Conservation (phyloP, 78 protist genomes). For the Polysphondylium violaceum region DNA sequence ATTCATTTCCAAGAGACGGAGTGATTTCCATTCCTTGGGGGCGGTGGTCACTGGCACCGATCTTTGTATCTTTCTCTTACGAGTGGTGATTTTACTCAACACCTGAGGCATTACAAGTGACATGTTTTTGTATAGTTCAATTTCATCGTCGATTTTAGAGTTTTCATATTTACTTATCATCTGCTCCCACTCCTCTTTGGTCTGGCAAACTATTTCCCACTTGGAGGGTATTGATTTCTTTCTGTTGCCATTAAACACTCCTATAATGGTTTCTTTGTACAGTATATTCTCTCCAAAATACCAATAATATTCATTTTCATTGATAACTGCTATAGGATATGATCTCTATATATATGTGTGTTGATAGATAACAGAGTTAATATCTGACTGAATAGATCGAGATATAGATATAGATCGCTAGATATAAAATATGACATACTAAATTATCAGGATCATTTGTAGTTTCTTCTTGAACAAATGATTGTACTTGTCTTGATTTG, state of each 20-base stretch:
- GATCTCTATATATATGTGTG: slow-evolving; percentile 14
- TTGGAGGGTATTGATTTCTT: background rate
- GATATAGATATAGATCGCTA: no score
- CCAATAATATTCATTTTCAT: slow-evolving; percentile 19
- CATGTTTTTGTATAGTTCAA: background rate
- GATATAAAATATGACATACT: background rate
- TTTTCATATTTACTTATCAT: background rate
- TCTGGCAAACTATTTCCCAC: slow-evolving; percentile 52
- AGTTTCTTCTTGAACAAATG: background rate
- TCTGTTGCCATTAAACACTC: background rate
- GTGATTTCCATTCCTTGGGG: slow-evolving; percentile 3
- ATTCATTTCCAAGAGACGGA: background rate
- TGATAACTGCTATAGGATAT: slow-evolving; percentile 9
- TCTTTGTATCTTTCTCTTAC: background rate
- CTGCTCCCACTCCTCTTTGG: slow-evolving; percentile 49
- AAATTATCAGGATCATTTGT: slow-evolving; percentile 11
- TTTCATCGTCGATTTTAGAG: background rate
- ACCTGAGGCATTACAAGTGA: slow-evolving; percentile 3
- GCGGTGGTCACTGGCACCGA: background rate
- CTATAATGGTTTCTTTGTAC: slow-evolving; percentile 37
- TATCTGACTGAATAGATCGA: no score
- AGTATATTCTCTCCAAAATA: slow-evolving; percentile 55
- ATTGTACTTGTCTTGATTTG: slow-evolving; percentile 18
- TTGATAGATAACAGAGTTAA: no score
- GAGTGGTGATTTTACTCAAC: background rate